Evolutionary conservation across 75 land plant species (phyloP).

Genomic region (Sequoiadendron giganteum): DNA sequence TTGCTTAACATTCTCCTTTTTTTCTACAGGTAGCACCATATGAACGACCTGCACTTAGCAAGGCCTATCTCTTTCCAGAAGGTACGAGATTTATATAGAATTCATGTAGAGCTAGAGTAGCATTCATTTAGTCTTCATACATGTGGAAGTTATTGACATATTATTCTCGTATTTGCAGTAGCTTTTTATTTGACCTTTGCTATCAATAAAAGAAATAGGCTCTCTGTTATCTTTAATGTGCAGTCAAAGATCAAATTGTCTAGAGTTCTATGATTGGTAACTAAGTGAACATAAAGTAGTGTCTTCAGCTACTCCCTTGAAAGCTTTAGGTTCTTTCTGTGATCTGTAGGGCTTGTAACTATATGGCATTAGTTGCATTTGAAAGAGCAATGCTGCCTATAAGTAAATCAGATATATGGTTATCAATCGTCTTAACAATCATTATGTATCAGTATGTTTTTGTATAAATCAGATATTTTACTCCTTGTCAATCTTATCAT

Average conservation of each 20-base stretch:
- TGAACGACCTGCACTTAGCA: constrained; percentile 98
- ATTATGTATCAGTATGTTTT: too few relatives aligned
- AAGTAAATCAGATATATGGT: background rate
- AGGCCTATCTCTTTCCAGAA: constrained; percentile 91
- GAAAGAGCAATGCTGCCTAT: too few relatives aligned
- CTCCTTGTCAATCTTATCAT: background rate
- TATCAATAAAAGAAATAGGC: background rate
- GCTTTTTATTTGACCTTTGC: background rate
- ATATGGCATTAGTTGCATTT: background rate
- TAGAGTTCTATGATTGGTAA: background rate
- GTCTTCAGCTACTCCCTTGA: background rate
- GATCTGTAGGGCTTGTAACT: background rate
- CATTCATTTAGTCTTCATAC: background rate
- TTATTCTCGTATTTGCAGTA: background rate
- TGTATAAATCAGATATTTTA: too few relatives aligned
- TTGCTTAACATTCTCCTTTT: background rate
- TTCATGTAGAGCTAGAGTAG: background rate
- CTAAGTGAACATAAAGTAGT: background rate
- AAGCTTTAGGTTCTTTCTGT: background rate
- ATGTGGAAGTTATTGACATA: background rate
- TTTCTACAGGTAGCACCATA: constrained; percentile 91
- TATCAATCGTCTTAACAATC: too few relatives aligned
- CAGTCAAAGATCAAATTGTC: background rate
- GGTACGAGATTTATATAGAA: constrained; percentile 28
- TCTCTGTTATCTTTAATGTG: background rate